Evolutionary conservation across 192 early-diverging fungal species (phyloP).

Genomic region (Rhizophagus clarus): DNA sequence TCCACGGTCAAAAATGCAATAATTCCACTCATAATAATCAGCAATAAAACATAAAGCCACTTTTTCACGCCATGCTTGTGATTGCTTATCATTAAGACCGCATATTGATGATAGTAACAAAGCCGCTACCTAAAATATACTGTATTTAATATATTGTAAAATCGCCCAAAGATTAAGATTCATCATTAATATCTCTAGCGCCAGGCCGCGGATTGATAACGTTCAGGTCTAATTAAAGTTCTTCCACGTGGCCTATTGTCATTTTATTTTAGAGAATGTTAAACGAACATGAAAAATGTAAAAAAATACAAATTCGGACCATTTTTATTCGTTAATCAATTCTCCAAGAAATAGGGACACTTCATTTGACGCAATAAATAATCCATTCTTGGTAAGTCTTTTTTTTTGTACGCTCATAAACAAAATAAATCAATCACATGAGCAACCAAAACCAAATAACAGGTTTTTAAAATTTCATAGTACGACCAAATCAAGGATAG

Average conservation of each 20-base stretch:
- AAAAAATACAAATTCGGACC: too few relatives aligned
- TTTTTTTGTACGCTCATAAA: too few relatives aligned
- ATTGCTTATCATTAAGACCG: constrained; percentile 57
- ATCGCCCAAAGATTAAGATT: constrained; percentile 63
- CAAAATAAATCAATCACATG: too few relatives aligned
- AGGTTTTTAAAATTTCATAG: not conserved
- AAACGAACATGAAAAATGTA: too few relatives aligned
- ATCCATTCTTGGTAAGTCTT: too few relatives aligned
- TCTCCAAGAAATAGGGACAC: too few relatives aligned
- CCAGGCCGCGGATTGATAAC: constrained; percentile 65
- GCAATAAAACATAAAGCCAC: constrained; percentile 81
- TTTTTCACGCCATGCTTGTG: constrained; percentile 86
- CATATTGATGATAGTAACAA: constrained; percentile 60
- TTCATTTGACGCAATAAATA: too few relatives aligned
- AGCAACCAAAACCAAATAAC: too few relatives aligned
- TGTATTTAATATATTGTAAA: constrained; percentile 60
- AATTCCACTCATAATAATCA: constrained; percentile 65
- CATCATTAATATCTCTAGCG: constrained; percentile 52
- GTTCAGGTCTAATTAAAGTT: constrained; percentile 70
- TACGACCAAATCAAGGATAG: not conserved
- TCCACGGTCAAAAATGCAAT: constrained; percentile 87
- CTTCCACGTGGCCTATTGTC: constrained; percentile 45
- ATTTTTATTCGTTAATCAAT: too few relatives aligned
- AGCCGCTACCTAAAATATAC: constrained; percentile 71
- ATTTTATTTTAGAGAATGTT: too few relatives aligned